These are phyloP conservation scores for Populus alba DNA, from an alignment of 345 rosid genomes.

Conservation along the genomic window DNA sequence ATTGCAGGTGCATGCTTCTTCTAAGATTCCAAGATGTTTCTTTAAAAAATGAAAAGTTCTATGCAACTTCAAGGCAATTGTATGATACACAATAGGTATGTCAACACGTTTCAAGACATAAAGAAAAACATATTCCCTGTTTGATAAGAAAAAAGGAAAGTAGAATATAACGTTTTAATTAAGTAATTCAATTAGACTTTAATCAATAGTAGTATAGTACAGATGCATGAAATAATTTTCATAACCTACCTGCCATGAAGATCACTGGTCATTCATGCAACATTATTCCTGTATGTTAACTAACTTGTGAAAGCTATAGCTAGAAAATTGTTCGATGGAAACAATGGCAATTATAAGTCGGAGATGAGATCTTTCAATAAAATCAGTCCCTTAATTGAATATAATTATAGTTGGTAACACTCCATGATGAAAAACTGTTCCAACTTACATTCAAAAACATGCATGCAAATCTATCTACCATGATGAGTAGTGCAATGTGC, in stretches of 20 bases:
- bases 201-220: not conserved
- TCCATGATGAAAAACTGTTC: not conserved
- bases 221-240: not conserved
- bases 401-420: not conserved
- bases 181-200: not conserved
- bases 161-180: not conserved
- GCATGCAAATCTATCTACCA: slow-evolving; percentile 9
- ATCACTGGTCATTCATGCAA: not conserved
- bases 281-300: not conserved
- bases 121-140: not conserved
- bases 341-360: not conserved
- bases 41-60: not conserved
- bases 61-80: slow-evolving; percentile 14
- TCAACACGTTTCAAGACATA: slow-evolving; percentile 21
- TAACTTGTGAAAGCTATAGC: not conserved
- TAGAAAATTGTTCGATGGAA: not conserved
- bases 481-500: not conserved
- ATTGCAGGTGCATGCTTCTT: not conserved
- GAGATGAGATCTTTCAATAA: not conserved
- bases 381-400: not conserved
- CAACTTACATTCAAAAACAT: not conserved
- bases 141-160: not conserved
- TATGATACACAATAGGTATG: not conserved
- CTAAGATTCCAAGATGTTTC: not conserved
- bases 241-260: not conserved